Conservation (phyloP, 805 yeast species). For the Ogataea ganodermae region DNA sequence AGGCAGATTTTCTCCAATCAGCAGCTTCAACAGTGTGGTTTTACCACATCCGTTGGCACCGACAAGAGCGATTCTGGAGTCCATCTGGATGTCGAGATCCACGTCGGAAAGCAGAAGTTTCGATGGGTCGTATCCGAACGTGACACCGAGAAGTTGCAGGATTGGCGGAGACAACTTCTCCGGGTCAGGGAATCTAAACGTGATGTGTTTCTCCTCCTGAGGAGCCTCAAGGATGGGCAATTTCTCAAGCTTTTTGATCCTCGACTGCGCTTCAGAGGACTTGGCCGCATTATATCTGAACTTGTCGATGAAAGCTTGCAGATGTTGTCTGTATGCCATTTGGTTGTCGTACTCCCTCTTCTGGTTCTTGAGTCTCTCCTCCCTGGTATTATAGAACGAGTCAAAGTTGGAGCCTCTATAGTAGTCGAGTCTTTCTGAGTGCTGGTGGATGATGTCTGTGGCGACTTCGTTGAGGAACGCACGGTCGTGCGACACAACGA, state of each 20-base stretch:
- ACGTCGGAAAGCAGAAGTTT: conserved; percentile 72
- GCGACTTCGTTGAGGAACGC: conserved; percentile 97
- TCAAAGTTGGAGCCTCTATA: conserved; percentile 94
- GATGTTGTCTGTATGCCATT: conserved; percentile 91
- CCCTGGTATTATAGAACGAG: conserved; percentile 87
- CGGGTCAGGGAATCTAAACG: conserved; percentile 93
- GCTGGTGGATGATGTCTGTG: conserved; percentile 97
- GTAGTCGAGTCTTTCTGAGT: conserved; percentile 94
- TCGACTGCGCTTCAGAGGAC: conserved; percentile 95
- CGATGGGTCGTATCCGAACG: conserved; percentile 76
- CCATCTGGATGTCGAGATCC: conserved; percentile 88
- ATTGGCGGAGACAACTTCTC: conserved; percentile 93
- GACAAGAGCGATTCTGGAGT: conserved; percentile 92
- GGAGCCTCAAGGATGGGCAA: conserved; percentile 92
- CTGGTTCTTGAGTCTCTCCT: conserved; percentile 92
- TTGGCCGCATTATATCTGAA: conserved; percentile 97
- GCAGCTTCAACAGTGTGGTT: conserved; percentile 84
- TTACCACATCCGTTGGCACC: conserved; percentile 99
- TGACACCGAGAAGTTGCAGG: conserved; percentile 80
- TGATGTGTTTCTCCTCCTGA: conserved; percentile 81
- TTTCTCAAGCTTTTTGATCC: conserved; percentile 95
- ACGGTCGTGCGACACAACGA: conserved; percentile 97
- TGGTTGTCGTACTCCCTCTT: conserved; percentile 95
- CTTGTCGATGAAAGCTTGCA: conserved; percentile 93
- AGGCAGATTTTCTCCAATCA: conserved; percentile 79